Base-by-base conservation (phyloP, 1,284 basidiomycete species). In the Agroathelia rolfsii region DNA sequence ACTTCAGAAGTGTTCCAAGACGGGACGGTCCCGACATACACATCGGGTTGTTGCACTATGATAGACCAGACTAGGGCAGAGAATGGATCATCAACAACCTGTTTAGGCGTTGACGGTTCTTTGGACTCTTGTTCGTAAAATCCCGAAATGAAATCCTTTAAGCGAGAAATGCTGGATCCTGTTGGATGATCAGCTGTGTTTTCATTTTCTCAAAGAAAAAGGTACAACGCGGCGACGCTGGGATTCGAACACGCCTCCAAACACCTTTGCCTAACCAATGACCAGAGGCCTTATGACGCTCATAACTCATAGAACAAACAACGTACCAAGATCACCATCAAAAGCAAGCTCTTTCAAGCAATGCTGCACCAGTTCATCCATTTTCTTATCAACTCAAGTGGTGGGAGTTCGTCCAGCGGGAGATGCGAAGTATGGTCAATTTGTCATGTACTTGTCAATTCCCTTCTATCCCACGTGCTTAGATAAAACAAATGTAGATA, bases 21-120 rank as follows among this genome's bases (percentile, higher is more conserved):
- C 2, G 79, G 78, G 0, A 77, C 56, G 1, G 61, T 65, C 6
- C 87, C 86, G 8, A 90, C 71, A 30, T 66, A 64, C 24, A 88
- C 70, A 7, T 73, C 72, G 0, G 80, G 72, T 42, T 85, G 76
- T 41, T 74, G 69, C 15, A 79, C 68, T 27, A 92, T 62, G 17
- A 84, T 56, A 0, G 76, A 75, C 82, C 86, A 92, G 11, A 89
- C 69, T 49, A 85, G 90, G 1, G 75, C 71, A 46, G 72, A 74
- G 48, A 87, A 89, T 3, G 70, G 56, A 41, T 80, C 77, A 49
- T 93, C 88, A 20, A 79, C 58, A 29, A 62, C 72, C 48, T 88
- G 79, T 2, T 51, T 24, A 28, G 49, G 52, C 15, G 55, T 49
- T 11, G 56, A 46, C n/a, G n/a, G n/a, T n/a, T n/a, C n/a, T n/a